Percentiles rank a stretch among this genome's conserved stretches.
phyloP scores from a whole-genome alignment of 225 moss, liverwort and hornwort genomes.

The Physcomitrium patens region DNA sequence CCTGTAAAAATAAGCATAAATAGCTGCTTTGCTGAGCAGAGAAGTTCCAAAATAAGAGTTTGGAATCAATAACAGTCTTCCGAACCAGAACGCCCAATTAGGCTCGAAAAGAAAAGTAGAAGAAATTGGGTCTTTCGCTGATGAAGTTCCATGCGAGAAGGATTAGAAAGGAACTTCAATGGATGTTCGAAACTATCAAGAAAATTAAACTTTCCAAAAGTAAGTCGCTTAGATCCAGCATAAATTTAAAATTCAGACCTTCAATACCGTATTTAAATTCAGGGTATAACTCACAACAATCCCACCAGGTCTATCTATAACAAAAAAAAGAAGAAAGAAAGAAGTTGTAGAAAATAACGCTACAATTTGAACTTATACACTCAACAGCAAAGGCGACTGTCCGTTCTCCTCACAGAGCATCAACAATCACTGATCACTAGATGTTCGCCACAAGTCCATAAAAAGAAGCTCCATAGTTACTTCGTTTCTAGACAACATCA shows the following conservation, averaged over 20 bases:
- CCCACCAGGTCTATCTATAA: background rate
- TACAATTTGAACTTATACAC: background rate
- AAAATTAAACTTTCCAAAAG: background rate
- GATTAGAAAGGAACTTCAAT: background rate
- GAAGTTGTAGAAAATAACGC: background rate
- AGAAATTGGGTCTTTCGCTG: background rate
- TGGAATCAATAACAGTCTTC: too few relatives aligned
- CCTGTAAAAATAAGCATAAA: too few relatives aligned
- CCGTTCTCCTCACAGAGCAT: background rate
- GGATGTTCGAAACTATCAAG: conserved; percentile 2
- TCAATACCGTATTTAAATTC: background rate
- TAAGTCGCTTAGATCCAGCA: background rate
- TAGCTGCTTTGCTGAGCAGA: too few relatives aligned
- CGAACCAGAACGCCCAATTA: too few relatives aligned
- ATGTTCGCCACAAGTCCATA: background rate
- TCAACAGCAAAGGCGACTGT: background rate
- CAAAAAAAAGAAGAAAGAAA: background rate
- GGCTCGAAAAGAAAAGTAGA: background rate
- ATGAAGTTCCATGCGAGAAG: conserved; percentile 12
- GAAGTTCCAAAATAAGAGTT: too few relatives aligned
- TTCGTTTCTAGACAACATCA: too few relatives aligned
- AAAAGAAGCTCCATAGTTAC: background rate
- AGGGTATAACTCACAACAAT: background rate
- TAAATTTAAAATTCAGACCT: background rate
- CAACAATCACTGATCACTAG: background rate